Base-by-base conservation (phyloP, 805 yeast genomes). In the Saturnispora serradocipensis region DNA sequence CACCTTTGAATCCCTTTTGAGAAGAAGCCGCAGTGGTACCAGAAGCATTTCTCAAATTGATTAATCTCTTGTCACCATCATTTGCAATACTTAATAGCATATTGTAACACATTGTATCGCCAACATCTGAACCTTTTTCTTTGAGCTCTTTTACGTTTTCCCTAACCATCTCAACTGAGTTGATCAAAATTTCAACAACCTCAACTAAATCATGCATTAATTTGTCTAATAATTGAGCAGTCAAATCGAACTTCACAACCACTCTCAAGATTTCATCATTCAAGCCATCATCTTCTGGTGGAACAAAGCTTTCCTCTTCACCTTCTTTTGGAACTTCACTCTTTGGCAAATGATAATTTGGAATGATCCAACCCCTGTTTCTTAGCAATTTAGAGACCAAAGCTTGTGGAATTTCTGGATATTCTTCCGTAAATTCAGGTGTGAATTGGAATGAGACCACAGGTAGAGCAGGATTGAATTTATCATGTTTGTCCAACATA, bases 371-470 rank as follows among this genome's bases (percentile, higher is more conserved):
- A 13, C 95, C 95, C 60, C 81, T 80, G 64, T 76, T 79, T 65
- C 97, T 78, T 60, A 89, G 71, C 65, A 88, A 64, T 13, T 82
- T 72, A 0, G 96, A 83, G 27, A 89, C 67, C 53, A 86, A 73
- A 16, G 83, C 74, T 67, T 90, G 97, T 9, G 95, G 96, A 51
- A 89, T 77, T 66, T 81, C 88, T 3, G 96, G 93, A 65, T 81
- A 86, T 42, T 74, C 64, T 43, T 75, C 62, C 42, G 68, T 64
- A 64, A 89, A 78, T 38, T 72, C 72, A 48, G 80, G 71, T 2
- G 86, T 76, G 58, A 89, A 78, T 63, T 80, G 80, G 75, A 88
- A 89, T 0, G 97, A 85, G 43, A 88, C 96, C 34, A 89, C 93
- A 3, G 97, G 97, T 54, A 89, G 75, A 2, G 96, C 96, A 1